Evolutionary conservation across 2,329 filamentous ascomycete genomes (phyloP).

Genomic region (Penicillium fuscoglaucum): DNA sequence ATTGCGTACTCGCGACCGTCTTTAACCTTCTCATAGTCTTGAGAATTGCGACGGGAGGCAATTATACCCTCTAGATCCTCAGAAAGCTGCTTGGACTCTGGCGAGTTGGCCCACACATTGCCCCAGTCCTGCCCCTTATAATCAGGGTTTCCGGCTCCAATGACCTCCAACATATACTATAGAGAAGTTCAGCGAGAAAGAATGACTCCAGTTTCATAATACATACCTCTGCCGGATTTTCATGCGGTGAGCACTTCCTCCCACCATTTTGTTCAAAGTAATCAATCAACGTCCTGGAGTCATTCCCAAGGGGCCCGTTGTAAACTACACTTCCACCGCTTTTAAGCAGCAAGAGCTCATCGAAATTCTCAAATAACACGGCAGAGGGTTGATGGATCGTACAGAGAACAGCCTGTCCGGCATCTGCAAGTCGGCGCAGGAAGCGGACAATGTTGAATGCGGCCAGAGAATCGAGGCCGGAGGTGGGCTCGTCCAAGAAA

Average conservation of each 20-base stretch:
- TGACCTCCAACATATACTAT: slow-evolving; percentile 77
- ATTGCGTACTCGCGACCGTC: slow-evolving; percentile 65
- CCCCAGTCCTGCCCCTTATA: slow-evolving; percentile 63
- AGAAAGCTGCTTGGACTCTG: slow-evolving; percentile 49
- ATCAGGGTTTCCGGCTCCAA: slow-evolving; percentile 64
- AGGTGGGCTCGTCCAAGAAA: slow-evolving; percentile 65
- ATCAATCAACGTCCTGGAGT: slow-evolving; percentile 68
- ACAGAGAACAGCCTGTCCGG: slow-evolving; percentile 83
- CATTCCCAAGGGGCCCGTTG: slow-evolving; percentile 78
- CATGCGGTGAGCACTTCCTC: slow-evolving; percentile 58
- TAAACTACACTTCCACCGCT: slow-evolving; percentile 79
- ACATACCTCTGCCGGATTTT: slow-evolving; percentile 67
- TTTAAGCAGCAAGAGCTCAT: slow-evolving; percentile 75
- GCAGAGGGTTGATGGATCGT: slow-evolving; percentile 91
- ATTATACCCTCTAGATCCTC: slow-evolving; percentile 57
- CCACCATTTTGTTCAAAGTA: slow-evolving; percentile 68
- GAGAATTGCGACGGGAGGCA: slow-evolving; percentile 44
- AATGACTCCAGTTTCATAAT: neutral
- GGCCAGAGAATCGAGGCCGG: slow-evolving; percentile 67
- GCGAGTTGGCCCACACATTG: slow-evolving; percentile 59
- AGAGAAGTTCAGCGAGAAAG: neutral
- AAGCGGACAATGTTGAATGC: slow-evolving; percentile 66
- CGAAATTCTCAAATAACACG: slow-evolving; percentile 83
- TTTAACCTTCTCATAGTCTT: slow-evolving; percentile 42
- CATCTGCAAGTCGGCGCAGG: slow-evolving; percentile 63